Base-by-base conservation (phyloP, 2,329 filamentous ascomycete genomes). In the Sarocladiaceae sp. region DNA sequence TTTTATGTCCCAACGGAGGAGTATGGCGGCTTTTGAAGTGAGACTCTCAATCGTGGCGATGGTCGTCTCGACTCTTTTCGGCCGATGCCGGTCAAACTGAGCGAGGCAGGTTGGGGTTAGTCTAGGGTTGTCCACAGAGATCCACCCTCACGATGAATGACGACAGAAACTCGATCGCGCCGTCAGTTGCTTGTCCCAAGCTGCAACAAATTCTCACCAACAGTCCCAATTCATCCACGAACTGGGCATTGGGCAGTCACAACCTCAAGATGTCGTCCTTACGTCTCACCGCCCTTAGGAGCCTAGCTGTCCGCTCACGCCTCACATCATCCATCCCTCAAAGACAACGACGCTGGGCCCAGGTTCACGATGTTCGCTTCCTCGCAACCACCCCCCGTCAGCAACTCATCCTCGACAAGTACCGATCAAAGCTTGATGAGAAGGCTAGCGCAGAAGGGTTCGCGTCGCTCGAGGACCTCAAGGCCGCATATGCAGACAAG, bases 351-450 rank as follows among this genome's bases (percentile, higher is more conserved):
- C 84, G 92, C 66, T 95, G 90, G 87, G 93, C 93, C 2, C 90
- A 90, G 62, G 91, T 97, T 26, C 90, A 95, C 69, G 90, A 97
- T 69, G 85, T 96, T 46, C 90, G 92, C 58, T 96, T 93, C 76
- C 80, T 96, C 42, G 87, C 87, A 55, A 94, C 90, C 15, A 88
- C 91, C 56, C 82, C 82, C 53, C 75, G 82, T 53, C 78, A 85
- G 44, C 79, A 82, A 53, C 78, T 79, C 60, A 75, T 97, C 35
- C 66, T 89, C 57, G 90, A 96, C 58, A 95, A 89, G 70, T 99
- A 99, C 75, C 83, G 82, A 60, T 80, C 86, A 53, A 96, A 96
- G 74, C 85, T 99, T 56, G 80, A 88, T 58, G 74, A 79, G 58
- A 97, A 96, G 71, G 93, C 90, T 11, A 83, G 83, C 65, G 72